phyloP scores from a whole-genome alignment of 495 filamentous ascomycete species.

The Aspergillus homomorphus region DNA sequence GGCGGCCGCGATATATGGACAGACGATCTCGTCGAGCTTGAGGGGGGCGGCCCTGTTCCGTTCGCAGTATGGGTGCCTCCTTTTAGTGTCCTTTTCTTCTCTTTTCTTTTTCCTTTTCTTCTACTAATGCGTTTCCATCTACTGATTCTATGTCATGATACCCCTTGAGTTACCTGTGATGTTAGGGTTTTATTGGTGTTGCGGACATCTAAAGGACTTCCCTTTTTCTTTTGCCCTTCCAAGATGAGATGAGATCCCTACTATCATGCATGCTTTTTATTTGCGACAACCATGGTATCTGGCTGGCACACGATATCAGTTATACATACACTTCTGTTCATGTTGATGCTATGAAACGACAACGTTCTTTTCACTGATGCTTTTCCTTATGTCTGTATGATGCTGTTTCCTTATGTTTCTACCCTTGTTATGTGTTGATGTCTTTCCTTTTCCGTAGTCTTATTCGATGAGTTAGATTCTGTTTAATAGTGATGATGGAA shows the following conservation, averaged over 20 bases:
- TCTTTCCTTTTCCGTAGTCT: no score
- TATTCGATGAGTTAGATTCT: no score
- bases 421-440: no score
- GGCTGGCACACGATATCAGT: conserved; percentile 8
- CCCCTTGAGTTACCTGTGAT: conserved; percentile 17
- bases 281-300: conserved; percentile 2
- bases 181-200: conserved; percentile 1
- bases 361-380: no score
- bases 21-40: conserved; percentile 33
- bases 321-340: neutral
- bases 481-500: no score
- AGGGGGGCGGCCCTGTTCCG: neutral
- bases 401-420: no score
- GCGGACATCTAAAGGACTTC: conserved; percentile 1
- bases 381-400: no score
- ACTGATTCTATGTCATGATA: conserved; percentile 19
- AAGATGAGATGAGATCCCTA: neutral
- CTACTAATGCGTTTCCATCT: neutral
- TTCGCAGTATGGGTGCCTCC: neutral
- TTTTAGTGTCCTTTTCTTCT: neutral
- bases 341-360: neutral
- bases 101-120: neutral
- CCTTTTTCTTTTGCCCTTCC: neutral
- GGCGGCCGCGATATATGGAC: conserved; percentile 40
- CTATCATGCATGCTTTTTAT: neutral